Conservation (phyloP, 306 rosid genomes). For the Hylodesmum podocarpum region DNA sequence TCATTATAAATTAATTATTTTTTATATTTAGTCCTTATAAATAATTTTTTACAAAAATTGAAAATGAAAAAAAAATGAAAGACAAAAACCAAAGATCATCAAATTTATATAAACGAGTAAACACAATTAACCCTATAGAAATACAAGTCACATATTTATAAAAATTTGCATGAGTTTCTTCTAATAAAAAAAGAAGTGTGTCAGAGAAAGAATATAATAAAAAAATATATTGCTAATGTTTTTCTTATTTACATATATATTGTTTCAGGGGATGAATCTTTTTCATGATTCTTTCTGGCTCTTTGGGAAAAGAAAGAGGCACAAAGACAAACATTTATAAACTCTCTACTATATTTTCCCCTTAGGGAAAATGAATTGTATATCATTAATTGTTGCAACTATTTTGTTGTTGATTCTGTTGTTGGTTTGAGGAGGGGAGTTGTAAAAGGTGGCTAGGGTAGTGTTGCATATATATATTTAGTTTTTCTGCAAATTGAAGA, state of each 20-base stretch:
- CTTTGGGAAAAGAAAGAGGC: background rate
- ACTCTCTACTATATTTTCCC: background rate
- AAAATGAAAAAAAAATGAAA: too few relatives aligned
- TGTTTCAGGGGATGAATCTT: background rate
- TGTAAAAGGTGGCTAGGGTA: background rate
- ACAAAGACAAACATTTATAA: too few relatives aligned
- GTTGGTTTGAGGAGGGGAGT: background rate
- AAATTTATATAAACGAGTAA: too few relatives aligned
- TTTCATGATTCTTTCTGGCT: background rate
- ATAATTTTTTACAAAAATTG: too few relatives aligned
- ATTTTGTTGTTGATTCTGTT: background rate
- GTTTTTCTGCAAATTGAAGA: background rate
- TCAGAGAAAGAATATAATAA: too few relatives aligned
- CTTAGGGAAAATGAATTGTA: background rate
- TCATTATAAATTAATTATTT: too few relatives aligned
- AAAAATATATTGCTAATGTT: background rate
- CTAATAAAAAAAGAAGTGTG: background rate
- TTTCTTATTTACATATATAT: too few relatives aligned
- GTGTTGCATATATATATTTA: background rate
- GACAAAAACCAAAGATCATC: too few relatives aligned
- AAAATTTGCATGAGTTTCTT: background rate
- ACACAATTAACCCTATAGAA: too few relatives aligned
- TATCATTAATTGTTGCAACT: conserved; percentile 10
- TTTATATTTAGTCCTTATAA: too few relatives aligned
- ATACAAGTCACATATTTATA: background rate